Evolutionary conservation across 192 early-diverging fungal species (phyloP).

Genomic region (Pilobolus umbonatus): DNA sequence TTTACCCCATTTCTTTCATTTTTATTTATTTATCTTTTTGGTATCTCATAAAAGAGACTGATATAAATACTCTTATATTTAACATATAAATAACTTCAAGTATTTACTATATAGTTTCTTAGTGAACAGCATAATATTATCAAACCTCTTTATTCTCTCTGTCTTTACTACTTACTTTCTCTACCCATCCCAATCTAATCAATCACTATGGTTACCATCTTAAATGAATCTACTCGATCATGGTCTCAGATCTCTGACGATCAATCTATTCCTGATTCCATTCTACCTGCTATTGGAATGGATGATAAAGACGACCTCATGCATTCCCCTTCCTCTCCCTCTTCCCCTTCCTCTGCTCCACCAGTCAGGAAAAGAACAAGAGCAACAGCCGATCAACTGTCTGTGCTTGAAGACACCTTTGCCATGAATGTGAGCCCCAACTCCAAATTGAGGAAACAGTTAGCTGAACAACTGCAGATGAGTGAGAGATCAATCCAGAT

Average conservation of each 20-base stretch:
- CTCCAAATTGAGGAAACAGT: constrained; percentile 53
- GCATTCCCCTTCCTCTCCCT: background rate
- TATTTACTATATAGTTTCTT: background rate
- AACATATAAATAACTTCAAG: background rate
- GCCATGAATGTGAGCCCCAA: constrained; percentile 58
- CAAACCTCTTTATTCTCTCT: too few species aligned
- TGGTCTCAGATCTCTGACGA: background rate
- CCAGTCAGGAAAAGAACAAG: constrained; percentile 44
- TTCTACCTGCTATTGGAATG: background rate
- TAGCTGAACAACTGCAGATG: constrained; percentile 56
- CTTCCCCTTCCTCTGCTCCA: constrained; percentile 4
- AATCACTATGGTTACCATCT: background rate
- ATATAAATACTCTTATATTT: background rate
- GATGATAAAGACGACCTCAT: background rate
- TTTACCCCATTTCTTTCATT: background rate
- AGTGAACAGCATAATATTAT: too few species aligned
- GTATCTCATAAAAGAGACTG: background rate
- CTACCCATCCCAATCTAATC: background rate
- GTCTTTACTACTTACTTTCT: background rate
- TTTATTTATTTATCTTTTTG: background rate
- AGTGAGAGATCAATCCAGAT: constrained; percentile 67
- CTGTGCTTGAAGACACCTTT: constrained; percentile 64
- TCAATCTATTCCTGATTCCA: background rate
- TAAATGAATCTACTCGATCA: background rate
- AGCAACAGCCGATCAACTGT: constrained; percentile 58